These are phyloP conservation scores for Excoecaria cochinchinensis DNA, from an alignment of 345 rosid genomes.

Conservation along the genomic window DNA sequence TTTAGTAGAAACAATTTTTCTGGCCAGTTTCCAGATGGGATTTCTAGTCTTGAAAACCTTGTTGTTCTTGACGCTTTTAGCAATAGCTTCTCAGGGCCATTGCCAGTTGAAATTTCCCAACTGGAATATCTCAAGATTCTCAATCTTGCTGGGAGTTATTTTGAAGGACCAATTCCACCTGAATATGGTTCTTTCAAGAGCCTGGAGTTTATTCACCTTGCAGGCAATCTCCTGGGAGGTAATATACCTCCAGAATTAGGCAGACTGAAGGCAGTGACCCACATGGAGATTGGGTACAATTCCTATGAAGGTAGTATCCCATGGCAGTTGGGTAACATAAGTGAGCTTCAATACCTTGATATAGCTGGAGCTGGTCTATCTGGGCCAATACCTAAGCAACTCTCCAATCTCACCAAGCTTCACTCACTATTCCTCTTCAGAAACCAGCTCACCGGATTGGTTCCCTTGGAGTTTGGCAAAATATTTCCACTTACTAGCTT, in stretches of 20 bases:
- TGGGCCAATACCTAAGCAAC: conserved; percentile 63
- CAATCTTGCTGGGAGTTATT: conserved; percentile 93
- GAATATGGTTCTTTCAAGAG: conserved; percentile 65
- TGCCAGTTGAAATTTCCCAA: conserved; percentile 55
- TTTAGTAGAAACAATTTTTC: conserved; percentile 88
- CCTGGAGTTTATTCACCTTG: conserved; percentile 76
- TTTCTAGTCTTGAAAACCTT: conserved; percentile 47
- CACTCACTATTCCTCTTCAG: conserved; percentile 78
- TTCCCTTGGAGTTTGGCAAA: conserved; percentile 71
- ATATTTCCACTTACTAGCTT: conserved; percentile 57
- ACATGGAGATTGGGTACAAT: conserved; percentile 97
- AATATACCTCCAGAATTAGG: conserved; percentile 72
- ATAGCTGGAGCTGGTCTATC: conserved; percentile 84
- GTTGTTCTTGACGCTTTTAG: conserved; percentile 72
- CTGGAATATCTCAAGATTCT: conserved; percentile 61
- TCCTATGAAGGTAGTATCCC: conserved; percentile 73
- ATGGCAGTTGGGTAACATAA: conserved; percentile 72
- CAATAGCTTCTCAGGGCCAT: conserved; percentile 83
- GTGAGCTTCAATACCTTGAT: conserved; percentile 76
- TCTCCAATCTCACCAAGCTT: conserved; percentile 80
- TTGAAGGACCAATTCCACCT: conserved; percentile 73
- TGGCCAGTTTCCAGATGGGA: conserved; percentile 53
- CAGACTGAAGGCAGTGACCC: conserved; percentile 55
- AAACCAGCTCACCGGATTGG: conserved; percentile 60
- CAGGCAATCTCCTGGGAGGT: conserved; percentile 69